Evolutionary conservation across 441 rosid genomes (phyloP).

Genomic region (Adansonia rubrostipa): DNA sequence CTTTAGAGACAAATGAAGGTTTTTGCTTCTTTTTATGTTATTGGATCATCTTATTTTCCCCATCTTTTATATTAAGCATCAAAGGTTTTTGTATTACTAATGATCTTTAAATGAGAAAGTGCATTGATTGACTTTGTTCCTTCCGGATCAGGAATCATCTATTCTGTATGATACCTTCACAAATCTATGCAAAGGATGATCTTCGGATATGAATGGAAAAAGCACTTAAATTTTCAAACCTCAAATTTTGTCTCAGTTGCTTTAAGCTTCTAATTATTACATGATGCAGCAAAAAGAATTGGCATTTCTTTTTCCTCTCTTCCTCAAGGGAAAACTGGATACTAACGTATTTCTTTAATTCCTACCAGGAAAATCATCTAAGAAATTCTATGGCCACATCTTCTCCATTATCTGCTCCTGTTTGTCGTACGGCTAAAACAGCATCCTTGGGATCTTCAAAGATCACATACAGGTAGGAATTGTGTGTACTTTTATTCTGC

Average conservation of each 20-base stretch:
- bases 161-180: not conserved
- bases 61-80: not conserved
- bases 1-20: conserved; percentile 1
- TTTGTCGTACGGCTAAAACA: conserved; percentile 39
- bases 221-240: not conserved
- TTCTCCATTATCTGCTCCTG: conserved; percentile 37
- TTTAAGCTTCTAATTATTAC: conserved; percentile 4
- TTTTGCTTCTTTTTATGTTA: not conserved
- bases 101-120: not conserved
- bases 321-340: not conserved
- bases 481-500: not conserved
- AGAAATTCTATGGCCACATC: conserved; percentile 32
- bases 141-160: conserved; percentile 7
- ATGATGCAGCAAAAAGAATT: not conserved
- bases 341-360: not conserved
- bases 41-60: not conserved
- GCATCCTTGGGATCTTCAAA: conserved; percentile 45
- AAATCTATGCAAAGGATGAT: not conserved
- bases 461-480: conserved; percentile 54
- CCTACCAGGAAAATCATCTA: conserved; percentile 40
- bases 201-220: conserved; percentile 2
- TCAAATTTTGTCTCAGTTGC: not conserved
- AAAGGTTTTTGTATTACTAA: not conserved
- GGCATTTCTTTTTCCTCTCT: not conserved
- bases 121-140: not conserved